Evolutionary conservation across 768 basidiomycete genomes (phyloP).

Genomic region (Infundibulicybe gibba): DNA sequence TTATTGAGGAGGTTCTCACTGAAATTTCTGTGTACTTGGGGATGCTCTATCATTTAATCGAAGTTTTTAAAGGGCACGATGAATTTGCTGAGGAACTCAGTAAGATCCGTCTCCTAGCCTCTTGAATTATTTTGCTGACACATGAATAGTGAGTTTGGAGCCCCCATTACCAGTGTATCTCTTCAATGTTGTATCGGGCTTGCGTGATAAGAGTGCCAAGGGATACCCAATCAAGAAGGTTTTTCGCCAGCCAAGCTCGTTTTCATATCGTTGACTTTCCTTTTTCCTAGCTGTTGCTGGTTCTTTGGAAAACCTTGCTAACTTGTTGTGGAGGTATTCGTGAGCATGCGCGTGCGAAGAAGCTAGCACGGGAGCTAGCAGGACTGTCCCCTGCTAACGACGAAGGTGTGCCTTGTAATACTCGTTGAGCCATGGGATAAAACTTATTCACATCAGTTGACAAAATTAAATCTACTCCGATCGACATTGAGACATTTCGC

Average conservation of each 20-base stretch:
- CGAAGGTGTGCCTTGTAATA: constrained; percentile 21
- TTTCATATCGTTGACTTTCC: constrained; percentile 3
- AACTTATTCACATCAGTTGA: constrained; percentile 33
- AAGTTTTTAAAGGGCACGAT: constrained; percentile 90
- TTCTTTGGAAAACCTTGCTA: constrained; percentile 92
- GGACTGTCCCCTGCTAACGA: constrained; percentile 62
- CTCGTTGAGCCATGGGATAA: constrained; percentile 1
- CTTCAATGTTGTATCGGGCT: constrained; percentile 83
- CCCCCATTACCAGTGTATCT: constrained; percentile 92
- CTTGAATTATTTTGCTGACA: constrained; percentile 1
- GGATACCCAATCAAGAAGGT: constrained; percentile 99
- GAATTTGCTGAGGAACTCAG: constrained; percentile 96
- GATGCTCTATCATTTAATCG: constrained; percentile 93
- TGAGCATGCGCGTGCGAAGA: constrained; percentile 81
- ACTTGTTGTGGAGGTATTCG: constrained; percentile 92
- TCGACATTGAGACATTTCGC: constrained; percentile 87
- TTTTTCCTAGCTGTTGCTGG: constrained; percentile 73
- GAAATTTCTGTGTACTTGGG: constrained; percentile 93
- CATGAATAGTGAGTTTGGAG: constrained; percentile 80
- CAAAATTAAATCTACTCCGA: constrained; percentile 83
- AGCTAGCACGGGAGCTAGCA: constrained; percentile 79
- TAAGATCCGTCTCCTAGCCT: constrained; percentile 36
- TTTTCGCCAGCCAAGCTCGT: constrained; percentile 8
- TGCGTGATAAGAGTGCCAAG: constrained; percentile 91
- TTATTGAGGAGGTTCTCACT: constrained; percentile 86